Conservation (phyloP, 257 asterid species). For the Salvia miltiorrhiza region DNA sequence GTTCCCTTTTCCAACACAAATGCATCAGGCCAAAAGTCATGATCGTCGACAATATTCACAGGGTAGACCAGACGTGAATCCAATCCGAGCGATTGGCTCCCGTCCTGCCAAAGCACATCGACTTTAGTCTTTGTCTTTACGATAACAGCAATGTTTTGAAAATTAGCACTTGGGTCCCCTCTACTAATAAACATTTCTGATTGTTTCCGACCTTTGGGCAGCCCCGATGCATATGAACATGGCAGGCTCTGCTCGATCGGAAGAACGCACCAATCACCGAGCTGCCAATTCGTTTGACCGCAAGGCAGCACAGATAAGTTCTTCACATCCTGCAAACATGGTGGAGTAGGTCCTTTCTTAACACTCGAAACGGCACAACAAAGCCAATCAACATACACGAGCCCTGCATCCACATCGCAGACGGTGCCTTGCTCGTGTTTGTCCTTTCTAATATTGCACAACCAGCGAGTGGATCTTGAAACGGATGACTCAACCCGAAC, state of each 20-base stretch:
- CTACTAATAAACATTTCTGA: constrained; percentile 17
- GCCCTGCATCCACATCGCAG: constrained; percentile 63
- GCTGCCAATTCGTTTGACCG: constrained; percentile 71
- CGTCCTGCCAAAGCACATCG: constrained; percentile 93
- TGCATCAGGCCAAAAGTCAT: constrained; percentile 79
- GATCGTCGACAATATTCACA: constrained; percentile 62
- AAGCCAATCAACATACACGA: constrained; percentile 72
- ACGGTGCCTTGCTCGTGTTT: constrained; percentile 56
- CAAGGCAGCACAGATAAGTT: constrained; percentile 56
- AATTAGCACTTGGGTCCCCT: constrained; percentile 22
- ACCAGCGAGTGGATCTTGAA: constrained; percentile 55
- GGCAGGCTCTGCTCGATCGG: constrained; percentile 28
- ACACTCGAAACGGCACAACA: constrained; percentile 41
- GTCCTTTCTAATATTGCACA: constrained; percentile 51
- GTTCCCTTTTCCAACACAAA: constrained; percentile 78
- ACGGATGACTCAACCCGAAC: constrained; percentile 51
- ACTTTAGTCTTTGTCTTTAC: constrained; percentile 64
- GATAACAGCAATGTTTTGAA: constrained; percentile 54
- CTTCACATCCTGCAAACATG: constrained; percentile 46
- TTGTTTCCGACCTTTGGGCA: constrained; percentile 22
- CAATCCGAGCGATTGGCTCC: constrained; percentile 53
- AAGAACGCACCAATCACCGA: constrained; percentile 88
- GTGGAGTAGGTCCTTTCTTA: constrained; percentile 45
- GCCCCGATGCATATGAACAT: constrained; percentile 22
- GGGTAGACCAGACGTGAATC: constrained; percentile 61